phyloP scores from a whole-genome alignment of 208 protist genomes.

The Leishmania mexicana region DNA sequence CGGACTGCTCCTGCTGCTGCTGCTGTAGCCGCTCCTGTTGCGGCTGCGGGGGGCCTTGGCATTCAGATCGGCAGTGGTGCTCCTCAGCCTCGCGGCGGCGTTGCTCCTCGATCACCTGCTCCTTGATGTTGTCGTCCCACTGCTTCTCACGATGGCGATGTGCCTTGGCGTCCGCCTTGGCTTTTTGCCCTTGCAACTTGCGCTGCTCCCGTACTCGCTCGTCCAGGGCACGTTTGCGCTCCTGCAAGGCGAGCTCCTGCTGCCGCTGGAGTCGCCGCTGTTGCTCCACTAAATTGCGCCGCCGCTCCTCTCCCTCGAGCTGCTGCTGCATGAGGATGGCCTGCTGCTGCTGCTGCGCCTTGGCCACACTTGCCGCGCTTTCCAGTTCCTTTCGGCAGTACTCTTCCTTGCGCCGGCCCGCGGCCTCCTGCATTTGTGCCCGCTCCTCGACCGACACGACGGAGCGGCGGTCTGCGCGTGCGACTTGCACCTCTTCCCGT shows the following conservation, averaged over 20 bases:
- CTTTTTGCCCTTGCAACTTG: slow-evolving; percentile 38
- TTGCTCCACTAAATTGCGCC: slow-evolving; percentile 49
- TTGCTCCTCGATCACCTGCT: slow-evolving; percentile 34
- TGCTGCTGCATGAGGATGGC: slow-evolving; percentile 54
- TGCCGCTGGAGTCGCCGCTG: slow-evolving; percentile 48
- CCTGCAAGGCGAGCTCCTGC: slow-evolving; percentile 52
- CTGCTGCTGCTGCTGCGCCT: slow-evolving; percentile 49
- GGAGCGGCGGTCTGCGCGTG: slow-evolving; percentile 45
- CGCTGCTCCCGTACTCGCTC: slow-evolving; percentile 75
- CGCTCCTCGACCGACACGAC: slow-evolving; percentile 54
- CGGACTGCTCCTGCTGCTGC: slow-evolving; percentile 22
- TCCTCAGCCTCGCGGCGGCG: slow-evolving; percentile 33
- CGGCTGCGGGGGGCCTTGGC: slow-evolving; percentile 8
- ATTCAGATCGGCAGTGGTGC: slow-evolving; percentile 7
- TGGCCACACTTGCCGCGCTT: slow-evolving; percentile 44
- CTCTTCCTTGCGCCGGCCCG: slow-evolving; percentile 46
- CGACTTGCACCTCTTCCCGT: slow-evolving; percentile 61
- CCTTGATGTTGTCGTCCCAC: slow-evolving; percentile 76
- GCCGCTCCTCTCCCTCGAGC: slow-evolving; percentile 53
- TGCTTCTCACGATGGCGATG: slow-evolving; percentile 67
- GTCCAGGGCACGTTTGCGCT: slow-evolving; percentile 62
- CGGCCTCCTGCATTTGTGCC: slow-evolving; percentile 43
- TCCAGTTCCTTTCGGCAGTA: slow-evolving; percentile 53
- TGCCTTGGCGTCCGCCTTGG: slow-evolving; percentile 48
- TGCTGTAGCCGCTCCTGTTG: slow-evolving; percentile 25